Base-by-base conservation (phyloP, 140 eudicot genomes). In the Flaveria floridana region DNA sequence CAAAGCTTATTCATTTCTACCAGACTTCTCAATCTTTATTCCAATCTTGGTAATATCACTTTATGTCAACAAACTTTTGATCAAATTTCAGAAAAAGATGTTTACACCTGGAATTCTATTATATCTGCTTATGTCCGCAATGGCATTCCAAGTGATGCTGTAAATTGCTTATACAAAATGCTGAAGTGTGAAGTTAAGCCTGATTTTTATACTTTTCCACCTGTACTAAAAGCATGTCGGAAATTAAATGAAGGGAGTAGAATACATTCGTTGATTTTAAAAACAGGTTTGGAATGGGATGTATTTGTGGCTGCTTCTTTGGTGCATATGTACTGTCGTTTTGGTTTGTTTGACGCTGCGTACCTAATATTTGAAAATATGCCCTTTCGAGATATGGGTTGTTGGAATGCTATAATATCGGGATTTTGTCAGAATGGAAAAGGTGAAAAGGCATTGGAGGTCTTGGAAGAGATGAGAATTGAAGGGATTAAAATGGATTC, bases 321-420 rank as follows among this genome's bases (percentile, higher is more conserved):
- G 79, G 95, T 92, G 74, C 96, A 92, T 66, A 86, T 89, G 96
- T 92, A 89, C 48, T 92, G 92, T 78, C 87, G 90, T 14, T 89
- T 89, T 61, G 88, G 89, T 48, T 64, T 56, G 30, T 82, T 84
- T 71, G 78, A 42, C 77, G 80, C 73, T 68, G 98, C 96, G 7
- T 85, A 76, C 78, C 77, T 75, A 42, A 76, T 92, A 1, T 92
- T 92, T 74, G 71, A 41, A 6, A 81, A 74, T 37, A 92, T 92
- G 98, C 89, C 98, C 0, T 78, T 56, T 67, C 82, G 96, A 34
- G 98, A 92, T 72, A 81, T 79, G 84, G 95, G 92, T 68, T 92
- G 92, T 50, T 92, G 98, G 98, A 92, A 92, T 64, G 91, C 98
- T 14, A 74, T 89, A 63, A 89, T 92, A 30, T 89, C 95, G 42